A percentile compares a stretch with the other conserved stretches of the same genome.
Conservation (phyloP, 2,329 filamentous ascomycete genomes). For the Aspergillus pseudotamarii region DNA sequence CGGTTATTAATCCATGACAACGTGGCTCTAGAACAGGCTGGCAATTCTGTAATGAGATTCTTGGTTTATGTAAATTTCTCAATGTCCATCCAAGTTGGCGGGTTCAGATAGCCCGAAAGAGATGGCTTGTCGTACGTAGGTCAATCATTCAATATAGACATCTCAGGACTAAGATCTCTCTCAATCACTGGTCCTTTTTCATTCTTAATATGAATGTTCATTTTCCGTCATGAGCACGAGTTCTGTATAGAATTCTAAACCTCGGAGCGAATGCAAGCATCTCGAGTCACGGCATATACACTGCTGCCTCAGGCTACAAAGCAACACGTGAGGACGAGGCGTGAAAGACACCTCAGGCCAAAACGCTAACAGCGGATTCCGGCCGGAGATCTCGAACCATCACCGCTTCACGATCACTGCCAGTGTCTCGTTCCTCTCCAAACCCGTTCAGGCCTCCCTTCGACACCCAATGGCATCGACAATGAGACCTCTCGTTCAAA, state of each 20-base stretch:
- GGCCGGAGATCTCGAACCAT: conserved; percentile 18
- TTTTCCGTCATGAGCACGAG: accelerated
- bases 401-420: conserved; percentile 2
- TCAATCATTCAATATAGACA: background rate
- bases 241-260: background rate
- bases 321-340: conserved; percentile 9
- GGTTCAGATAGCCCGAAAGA: background rate
- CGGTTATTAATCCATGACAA: background rate
- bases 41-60: background rate
- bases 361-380: conserved; percentile 19
- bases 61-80: no score
- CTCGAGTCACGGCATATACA: background rate
- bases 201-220: background rate
- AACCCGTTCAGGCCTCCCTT: conserved; percentile 1
- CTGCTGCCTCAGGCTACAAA: background rate
- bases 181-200: background rate
- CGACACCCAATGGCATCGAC: conserved; percentile 30
- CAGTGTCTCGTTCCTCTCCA: background rate
- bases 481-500: conserved; percentile 23
- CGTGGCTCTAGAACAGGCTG: background rate
- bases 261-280: background rate
- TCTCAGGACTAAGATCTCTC: background rate
- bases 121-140: background rate
- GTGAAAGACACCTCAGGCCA: conserved; percentile 10
- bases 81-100: background rate